Evolutionary conservation across 768 basidiomycete genomes (phyloP).

Genomic region (Tephrocybe rancida): DNA sequence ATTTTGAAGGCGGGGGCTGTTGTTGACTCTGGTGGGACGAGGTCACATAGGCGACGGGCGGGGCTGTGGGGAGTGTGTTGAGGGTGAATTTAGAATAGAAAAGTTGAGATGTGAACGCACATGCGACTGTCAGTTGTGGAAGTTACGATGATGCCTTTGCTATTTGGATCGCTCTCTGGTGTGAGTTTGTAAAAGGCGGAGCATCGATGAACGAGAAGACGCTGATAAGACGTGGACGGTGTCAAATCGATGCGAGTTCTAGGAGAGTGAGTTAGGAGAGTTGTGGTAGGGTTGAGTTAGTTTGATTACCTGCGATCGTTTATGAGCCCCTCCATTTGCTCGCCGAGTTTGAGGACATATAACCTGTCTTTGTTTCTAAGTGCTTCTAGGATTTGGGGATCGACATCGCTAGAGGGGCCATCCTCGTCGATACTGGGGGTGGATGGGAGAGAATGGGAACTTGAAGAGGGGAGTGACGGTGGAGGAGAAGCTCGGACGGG

Average conservation of each 20-base stretch:
- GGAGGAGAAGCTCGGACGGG: background rate
- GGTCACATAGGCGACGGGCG: slow-evolving; percentile 66
- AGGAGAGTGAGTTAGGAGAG: background rate
- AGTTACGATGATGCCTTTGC: slow-evolving; percentile 64
- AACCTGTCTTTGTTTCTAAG: slow-evolving; percentile 87
- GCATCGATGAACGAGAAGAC: slow-evolving; percentile 84
- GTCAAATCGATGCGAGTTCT: slow-evolving; percentile 68
- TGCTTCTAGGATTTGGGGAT: slow-evolving; percentile 83
- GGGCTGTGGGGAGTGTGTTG: slow-evolving; percentile 71
- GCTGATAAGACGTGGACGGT: slow-evolving; percentile 80
- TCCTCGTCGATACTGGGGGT: too few relatives aligned
- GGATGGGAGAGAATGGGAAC: slow-evolving; percentile 8
- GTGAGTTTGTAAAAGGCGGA: slow-evolving; percentile 78
- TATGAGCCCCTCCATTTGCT: slow-evolving; percentile 81
- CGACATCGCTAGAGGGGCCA: slow-evolving; percentile 51
- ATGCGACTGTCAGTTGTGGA: slow-evolving; percentile 70
- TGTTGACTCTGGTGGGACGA: slow-evolving; percentile 74
- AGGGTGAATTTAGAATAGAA: slow-evolving; percentile 16
- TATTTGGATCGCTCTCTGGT: slow-evolving; percentile 66
- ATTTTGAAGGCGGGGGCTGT: slow-evolving; percentile 85
- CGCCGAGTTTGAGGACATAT: slow-evolving; percentile 87
- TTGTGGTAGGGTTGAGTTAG: background rate
- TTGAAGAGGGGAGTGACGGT: slow-evolving; percentile 13
- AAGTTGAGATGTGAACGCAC: slow-evolving; percentile 44
- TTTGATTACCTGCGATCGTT: slow-evolving; percentile 66